These are phyloP conservation scores for Ceraceosorus guamensis DNA, from an alignment of 1,284 basidiomycete species.

Conservation along the genomic window DNA sequence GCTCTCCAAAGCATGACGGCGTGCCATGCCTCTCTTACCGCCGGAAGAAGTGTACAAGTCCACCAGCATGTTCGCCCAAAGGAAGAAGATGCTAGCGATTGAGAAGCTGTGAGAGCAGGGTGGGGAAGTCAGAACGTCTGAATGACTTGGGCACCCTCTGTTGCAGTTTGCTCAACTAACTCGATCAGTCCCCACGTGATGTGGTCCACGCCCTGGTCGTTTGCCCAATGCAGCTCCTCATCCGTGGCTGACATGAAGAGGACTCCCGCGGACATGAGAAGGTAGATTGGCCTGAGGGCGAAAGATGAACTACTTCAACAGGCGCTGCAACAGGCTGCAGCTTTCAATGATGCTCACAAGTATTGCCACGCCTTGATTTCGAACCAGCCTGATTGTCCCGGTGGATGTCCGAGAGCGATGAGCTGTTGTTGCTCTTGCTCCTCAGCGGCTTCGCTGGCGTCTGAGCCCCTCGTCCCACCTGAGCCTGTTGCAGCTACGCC, in stretches of 20 bases:
- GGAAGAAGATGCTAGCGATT: no score
- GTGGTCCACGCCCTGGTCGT: constrained; percentile 35
- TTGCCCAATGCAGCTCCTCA: constrained; percentile 45
- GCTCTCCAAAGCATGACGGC: constrained; percentile 12
- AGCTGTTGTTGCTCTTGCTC: constrained; percentile 1
- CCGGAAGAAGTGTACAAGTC: constrained; percentile 40
- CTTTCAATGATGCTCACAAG: constrained; percentile 8
- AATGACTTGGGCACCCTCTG: constrained; percentile 23
- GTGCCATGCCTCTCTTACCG: constrained; percentile 8
- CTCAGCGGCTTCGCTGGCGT: background rate
- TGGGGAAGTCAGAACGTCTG: constrained; percentile 40
- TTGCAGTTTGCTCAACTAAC: no score
- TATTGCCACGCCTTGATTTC: constrained; percentile 35
- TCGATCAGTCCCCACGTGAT: constrained; percentile 46
- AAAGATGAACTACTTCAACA: background rate
- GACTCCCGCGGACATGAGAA: constrained; percentile 35
- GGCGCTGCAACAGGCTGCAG: background rate
- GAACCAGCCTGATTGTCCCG: constrained; percentile 17
- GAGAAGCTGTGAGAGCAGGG: constrained; percentile 8
- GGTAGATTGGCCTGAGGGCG: constrained; percentile 20
- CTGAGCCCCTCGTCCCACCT: constrained; percentile 7
- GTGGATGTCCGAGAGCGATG: background rate
- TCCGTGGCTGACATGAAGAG: constrained; percentile 48
- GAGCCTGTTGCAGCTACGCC: constrained; percentile 1
- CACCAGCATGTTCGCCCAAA: constrained; percentile 23